phyloP scores from a whole-genome alignment of 352 stramenopile genomes.

The Plasmopara viticola region DNA sequence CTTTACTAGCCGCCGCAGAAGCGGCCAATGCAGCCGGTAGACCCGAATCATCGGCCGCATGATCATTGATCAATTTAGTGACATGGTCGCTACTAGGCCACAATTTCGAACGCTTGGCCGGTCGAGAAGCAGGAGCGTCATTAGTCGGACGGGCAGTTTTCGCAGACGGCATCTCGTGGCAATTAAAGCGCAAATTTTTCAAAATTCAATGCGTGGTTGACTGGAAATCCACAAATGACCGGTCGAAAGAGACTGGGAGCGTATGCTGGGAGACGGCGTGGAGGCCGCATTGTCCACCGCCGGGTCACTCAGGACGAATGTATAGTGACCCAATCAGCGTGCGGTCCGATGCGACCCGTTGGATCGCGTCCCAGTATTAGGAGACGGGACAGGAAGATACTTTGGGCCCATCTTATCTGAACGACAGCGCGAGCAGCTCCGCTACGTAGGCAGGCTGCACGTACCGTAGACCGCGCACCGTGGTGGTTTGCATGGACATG shows the following conservation, averaged over 20 bases:
- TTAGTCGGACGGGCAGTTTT: slow-evolving; percentile 20
- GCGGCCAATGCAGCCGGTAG: slow-evolving; percentile 4
- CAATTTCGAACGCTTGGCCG: slow-evolving; percentile 13
- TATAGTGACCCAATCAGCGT: slow-evolving; percentile 15
- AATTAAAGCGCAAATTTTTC: slow-evolving; percentile 6
- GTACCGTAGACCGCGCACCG: no score
- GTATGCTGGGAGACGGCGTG: slow-evolving; percentile 6
- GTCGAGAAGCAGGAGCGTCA: slow-evolving; percentile 4
- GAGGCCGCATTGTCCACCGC: slow-evolving; percentile 11
- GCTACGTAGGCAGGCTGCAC: neutral
- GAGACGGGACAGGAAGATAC: slow-evolving; percentile 26
- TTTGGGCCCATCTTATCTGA: slow-evolving; percentile 11
- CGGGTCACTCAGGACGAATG: slow-evolving; percentile 15
- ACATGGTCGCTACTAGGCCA: slow-evolving; percentile 3
- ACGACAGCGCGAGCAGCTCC: slow-evolving; percentile 13
- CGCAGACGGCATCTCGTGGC: slow-evolving; percentile 12
- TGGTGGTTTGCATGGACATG: no score
- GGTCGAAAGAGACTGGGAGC: slow-evolving; percentile 11
- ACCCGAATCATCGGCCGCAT: neutral
- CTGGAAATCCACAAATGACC: slow-evolving; percentile 31
- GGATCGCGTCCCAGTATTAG: slow-evolving; percentile 22
- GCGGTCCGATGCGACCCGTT: slow-evolving; percentile 7
- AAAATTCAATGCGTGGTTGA: slow-evolving; percentile 8
- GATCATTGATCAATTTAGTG: neutral
- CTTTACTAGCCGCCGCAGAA: slow-evolving; percentile 34